A percentile compares a stretch with the other conserved stretches of the same genome.
Conservation (phyloP, 1,284 basidiomycete genomes). For the Ustilago sp. region DNA sequence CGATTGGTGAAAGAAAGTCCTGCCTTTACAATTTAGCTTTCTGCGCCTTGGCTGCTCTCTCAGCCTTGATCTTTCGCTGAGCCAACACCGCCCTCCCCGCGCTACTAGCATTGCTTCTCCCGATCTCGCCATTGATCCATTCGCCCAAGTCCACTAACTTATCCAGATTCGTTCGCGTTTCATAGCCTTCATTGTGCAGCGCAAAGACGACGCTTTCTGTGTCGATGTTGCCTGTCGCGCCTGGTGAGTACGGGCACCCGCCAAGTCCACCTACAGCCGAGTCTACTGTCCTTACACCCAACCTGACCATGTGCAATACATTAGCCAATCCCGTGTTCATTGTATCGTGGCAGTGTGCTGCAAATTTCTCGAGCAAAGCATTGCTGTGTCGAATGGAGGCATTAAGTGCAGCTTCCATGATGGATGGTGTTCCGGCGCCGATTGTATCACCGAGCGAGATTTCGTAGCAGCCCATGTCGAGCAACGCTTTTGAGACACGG, state of each 20-base stretch:
- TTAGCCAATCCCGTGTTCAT: conserved; percentile 80
- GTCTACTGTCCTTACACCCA: conserved; percentile 73
- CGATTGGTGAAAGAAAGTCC: too few relatives aligned
- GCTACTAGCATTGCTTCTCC: conserved; percentile 40
- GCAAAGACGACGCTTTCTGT: conserved; percentile 83
- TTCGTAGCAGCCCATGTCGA: conserved; percentile 94
- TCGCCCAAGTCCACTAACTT: conserved; percentile 49
- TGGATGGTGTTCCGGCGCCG: conserved; percentile 82
- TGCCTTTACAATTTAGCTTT: conserved; percentile 19
- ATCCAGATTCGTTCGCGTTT: conserved; percentile 75
- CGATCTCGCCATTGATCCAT: conserved; percentile 47
- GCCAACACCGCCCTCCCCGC: conserved; percentile 56
- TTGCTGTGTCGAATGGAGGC: conserved; percentile 73
- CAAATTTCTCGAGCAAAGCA: conserved; percentile 10
- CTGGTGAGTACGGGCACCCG: conserved; percentile 94
- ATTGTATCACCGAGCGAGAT: conserved; percentile 92
- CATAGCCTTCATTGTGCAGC: conserved; percentile 78
- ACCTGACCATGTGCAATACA: conserved; percentile 71
- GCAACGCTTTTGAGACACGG: conserved; percentile 78
- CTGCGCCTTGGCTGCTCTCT: conserved; percentile 21
- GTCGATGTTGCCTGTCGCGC: conserved; percentile 71
- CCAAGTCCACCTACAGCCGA: conserved; percentile 85
- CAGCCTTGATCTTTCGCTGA: conserved; percentile 31
- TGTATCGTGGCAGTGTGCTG: conserved; percentile 85
- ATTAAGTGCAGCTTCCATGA: conserved; percentile 78